phyloP scores from a whole-genome alignment of 2,329 filamentous ascomycete species.

The Hansfordia pulvinata region DNA sequence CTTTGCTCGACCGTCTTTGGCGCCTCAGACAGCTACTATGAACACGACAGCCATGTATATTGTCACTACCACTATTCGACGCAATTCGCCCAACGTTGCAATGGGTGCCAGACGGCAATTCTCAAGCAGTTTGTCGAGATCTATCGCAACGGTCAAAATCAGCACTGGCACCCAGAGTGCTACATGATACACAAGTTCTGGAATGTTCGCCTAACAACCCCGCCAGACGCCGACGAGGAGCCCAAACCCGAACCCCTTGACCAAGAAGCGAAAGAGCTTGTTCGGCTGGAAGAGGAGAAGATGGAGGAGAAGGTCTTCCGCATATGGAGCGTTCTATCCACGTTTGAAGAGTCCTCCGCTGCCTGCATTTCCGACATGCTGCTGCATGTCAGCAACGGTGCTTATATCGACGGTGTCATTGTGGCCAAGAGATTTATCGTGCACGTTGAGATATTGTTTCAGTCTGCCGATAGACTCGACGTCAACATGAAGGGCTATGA shows the following conservation, averaged over 20 bases:
- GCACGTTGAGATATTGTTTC: slow-evolving; percentile 88
- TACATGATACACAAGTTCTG: slow-evolving; percentile 99
- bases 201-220: slow-evolving; percentile 77
- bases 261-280: slow-evolving; percentile 53
- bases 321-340: slow-evolving; percentile 95
- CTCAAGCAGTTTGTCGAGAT: slow-evolving; percentile 99
- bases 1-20: slow-evolving; percentile 96
- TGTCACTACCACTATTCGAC: slow-evolving; percentile 99
- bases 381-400: slow-evolving; percentile 92
- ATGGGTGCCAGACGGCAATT: slow-evolving; percentile 93
- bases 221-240: slow-evolving; percentile 34
- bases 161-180: slow-evolving; percentile 98
- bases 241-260: slow-evolving; percentile 32
- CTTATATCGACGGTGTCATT: slow-evolving; percentile 87
- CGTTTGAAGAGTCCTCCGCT: slow-evolving; percentile 93
- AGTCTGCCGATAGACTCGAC: slow-evolving; percentile 76
- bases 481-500: slow-evolving; percentile 52
- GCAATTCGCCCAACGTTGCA: slow-evolving; percentile 89
- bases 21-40: slow-evolving; percentile 96
- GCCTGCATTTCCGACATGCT: slow-evolving; percentile 99
- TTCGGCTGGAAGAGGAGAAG: slow-evolving; percentile 76
- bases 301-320: slow-evolving; percentile 97
- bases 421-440: slow-evolving; percentile 93
- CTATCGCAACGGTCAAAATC: slow-evolving; percentile 92
- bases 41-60: slow-evolving; percentile 91